phyloP scores from a whole-genome alignment of 83 land plant species.

The Diphasiastrum complanatum region DNA sequence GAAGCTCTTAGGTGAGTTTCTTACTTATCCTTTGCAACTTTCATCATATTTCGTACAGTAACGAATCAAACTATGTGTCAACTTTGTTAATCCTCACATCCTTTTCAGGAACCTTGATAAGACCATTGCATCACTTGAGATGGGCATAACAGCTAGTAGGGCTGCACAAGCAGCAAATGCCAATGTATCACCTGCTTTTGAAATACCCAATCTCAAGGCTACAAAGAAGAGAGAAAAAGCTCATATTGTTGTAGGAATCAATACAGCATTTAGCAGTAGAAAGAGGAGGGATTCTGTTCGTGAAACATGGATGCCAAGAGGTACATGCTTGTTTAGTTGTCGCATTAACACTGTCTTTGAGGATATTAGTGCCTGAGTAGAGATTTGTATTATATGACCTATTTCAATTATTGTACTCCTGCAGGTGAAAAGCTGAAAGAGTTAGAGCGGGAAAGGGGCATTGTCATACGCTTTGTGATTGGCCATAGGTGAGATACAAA shows the following conservation, averaged over 20 bases:
- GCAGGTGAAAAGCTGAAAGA: constrained; percentile 23
- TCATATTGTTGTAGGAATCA: constrained; percentile 24
- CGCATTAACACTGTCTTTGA: background rate
- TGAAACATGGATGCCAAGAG: constrained; percentile 31
- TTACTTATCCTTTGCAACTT: background rate
- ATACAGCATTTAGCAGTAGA: constrained; percentile 28
- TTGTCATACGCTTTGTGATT: constrained; percentile 26
- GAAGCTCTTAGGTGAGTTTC: background rate
- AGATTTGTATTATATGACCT: background rate
- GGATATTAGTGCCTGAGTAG: background rate
- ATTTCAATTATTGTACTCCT: background rate
- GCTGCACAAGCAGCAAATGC: background rate
- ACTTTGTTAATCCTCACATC: background rate
- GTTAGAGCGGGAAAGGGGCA: constrained; percentile 27
- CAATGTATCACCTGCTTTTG: background rate
- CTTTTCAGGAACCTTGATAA: constrained; percentile 26
- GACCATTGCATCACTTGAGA: constrained; percentile 23
- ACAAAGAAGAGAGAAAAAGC: constrained; percentile 12
- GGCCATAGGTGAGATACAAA: constrained; percentile 12
- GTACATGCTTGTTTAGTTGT: background rate
- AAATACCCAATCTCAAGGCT: background rate
- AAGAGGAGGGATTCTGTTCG: constrained; percentile 29
- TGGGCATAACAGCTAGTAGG: constrained; percentile 16
- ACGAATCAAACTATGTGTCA: background rate
- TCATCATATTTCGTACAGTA: background rate